phyloP scores from a whole-genome alignment of 1,139 yeast genomes.

The Yarrowia galli region DNA sequence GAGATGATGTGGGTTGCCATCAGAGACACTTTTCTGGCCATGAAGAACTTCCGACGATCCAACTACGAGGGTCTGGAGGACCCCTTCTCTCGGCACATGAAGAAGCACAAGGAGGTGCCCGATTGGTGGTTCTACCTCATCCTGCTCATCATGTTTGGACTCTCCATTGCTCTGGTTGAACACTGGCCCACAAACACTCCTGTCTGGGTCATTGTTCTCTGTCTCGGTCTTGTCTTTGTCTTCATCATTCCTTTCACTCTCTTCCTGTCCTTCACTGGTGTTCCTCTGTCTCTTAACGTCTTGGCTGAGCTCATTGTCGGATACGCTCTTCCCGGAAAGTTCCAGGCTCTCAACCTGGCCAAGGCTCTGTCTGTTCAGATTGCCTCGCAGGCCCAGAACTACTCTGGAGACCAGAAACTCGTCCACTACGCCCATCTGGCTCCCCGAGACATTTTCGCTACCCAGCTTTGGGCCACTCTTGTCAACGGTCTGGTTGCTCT shows the following conservation, averaged over 20 bases:
- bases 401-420: constrained; percentile 62
- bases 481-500: constrained; percentile 55
- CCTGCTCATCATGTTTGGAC: constrained; percentile 32
- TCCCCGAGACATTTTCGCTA: constrained; percentile 65
- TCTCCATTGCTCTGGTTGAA: constrained; percentile 43
- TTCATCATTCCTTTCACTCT: constrained; percentile 61
- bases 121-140: constrained; percentile 39
- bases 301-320: constrained; percentile 68
- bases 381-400: constrained; percentile 65
- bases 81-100: constrained; percentile 24
- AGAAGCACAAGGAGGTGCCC: constrained; percentile 38
- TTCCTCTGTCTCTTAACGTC: constrained; percentile 61
- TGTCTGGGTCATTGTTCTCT: constrained; percentile 65
- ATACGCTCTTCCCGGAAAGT: constrained; percentile 69
- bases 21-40: constrained; percentile 40
- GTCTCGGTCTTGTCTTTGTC: constrained; percentile 61
- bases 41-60: constrained; percentile 43
- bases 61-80: constrained; percentile 39
- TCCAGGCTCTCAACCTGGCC: constrained; percentile 64
- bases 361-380: constrained; percentile 68
- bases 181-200: constrained; percentile 57
- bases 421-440: constrained; percentile 66
- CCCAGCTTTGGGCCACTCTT: constrained; percentile 58
- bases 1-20: constrained; percentile 43
- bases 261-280: constrained; percentile 61